Evolutionary conservation across 2,329 filamentous ascomycete genomes (phyloP), one percentile per base, ranked within the genome.

Genomic region (Cladosporium austrohemisphaericum): DNA sequence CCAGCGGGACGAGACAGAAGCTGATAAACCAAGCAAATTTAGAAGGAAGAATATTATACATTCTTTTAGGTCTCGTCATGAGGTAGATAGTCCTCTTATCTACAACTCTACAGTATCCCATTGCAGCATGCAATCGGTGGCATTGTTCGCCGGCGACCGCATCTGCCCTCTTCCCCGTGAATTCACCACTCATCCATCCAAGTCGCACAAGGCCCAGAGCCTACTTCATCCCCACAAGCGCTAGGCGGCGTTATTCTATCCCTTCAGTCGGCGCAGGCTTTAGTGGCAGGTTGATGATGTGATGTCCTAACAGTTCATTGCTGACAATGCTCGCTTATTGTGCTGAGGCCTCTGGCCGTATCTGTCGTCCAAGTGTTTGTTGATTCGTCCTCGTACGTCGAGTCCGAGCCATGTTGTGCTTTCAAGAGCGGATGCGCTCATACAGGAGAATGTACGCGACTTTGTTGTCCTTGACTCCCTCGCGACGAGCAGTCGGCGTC

Each of bases 391-490:
- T 14, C 13, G 20, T 35, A 16, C 29, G 11, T 45, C 41, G 19
- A 26, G 4, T 26, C 29, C 23, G 18, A 25, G 20, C 31, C 18
- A 26, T 26, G 14, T 3, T n/a, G 23, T 22, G 16, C 35, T 33
- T 41, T 59, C 55, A 59, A 28, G 45, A 44, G 28, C 46, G 56
- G 41, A 93, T 80, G 61, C 82, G 83, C 73, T 96, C 86, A 69
- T 98, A 98, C 72, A 98, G 95, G 64, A 98, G 73, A 57, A 98
- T 81, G 71, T 98, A 98, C 3, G 93, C 93, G 51, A 96, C 92
- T 76, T 95, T 95, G 76, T 92, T 95, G 68, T 97, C 92, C 69
- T 88, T 89, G 64, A 87, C 69, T 14, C 76, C 77, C 29, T 64
- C 59, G 41, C 55, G 60, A 49, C 55, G 60, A 51, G 71, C 71